Evolutionary conservation across 768 basidiomycete genomes (phyloP), one percentile per base, ranked within the genome.

Genomic region (Lanmaoa rubissima): DNA sequence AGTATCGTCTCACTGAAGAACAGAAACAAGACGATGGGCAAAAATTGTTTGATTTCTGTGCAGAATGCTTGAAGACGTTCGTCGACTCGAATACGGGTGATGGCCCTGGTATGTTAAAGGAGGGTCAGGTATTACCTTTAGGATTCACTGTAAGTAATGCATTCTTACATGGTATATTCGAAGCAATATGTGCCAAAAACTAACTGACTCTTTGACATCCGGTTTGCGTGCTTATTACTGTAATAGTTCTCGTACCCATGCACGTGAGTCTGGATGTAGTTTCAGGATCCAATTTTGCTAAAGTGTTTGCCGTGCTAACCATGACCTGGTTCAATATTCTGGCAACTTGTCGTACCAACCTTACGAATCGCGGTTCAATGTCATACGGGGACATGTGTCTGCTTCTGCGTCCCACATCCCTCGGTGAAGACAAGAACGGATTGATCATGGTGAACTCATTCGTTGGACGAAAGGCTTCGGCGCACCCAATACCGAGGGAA

Each of bases 401-500:
- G 11, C 19, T 10, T 31, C 26, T 46, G 3, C 10, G 32, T 36
- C 14, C 24, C 8, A 11, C 42, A 42, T 50, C 38, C 32, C 46
- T 36, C 44, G 47, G 3, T 61, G 12, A 71, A 95, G 92, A n/a
- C 97, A 98, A 80, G 82, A 87, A 39, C 81, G 83, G 52, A 98
- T 99, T 61, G 94, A 98, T 72, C 93, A 98, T 59, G 96, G 94
- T 24, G 82, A 84, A 58, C 86, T 98, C 38, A 94, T 98, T 65
- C 88, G 96, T 17, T 99, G 97, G 97, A 99, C 97, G n/a, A 99
- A 99, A 74, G 97, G 97, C 61, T 98, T 98, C 65, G 94, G 94
- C 34, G 90, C 90, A 0, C 70, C 82, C 5, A 93, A 95, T 68
- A 94, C 92, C 17, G 97, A 98, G 73, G 95, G 95, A 17, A 77